Evolutionary conservation across 2,329 filamentous ascomycete genomes (phyloP), one percentile per base, ranked within the genome.

Genomic region (Xylaria sp.): DNA sequence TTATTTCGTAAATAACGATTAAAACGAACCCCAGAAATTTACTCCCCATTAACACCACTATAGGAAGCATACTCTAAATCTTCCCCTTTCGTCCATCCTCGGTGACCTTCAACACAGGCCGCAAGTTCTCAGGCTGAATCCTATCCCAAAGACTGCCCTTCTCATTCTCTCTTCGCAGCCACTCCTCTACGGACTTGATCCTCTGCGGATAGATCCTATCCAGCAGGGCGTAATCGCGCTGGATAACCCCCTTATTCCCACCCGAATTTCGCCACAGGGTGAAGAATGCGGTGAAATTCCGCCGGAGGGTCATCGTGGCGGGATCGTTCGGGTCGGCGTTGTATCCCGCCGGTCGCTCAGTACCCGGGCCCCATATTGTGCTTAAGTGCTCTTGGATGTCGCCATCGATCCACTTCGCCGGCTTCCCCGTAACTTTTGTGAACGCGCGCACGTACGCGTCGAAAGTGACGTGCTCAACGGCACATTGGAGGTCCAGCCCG

Each of bases 231-330:
- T 83, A 84, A 66, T 85, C 78, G 51, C 81, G 75, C 60, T 70
- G 69, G 1, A 83, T 65, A 4, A 84, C 63, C 0, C 78, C 79
- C 27, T 71, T 68, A 54, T 81, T 80, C 0, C 73, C 74, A 0
- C 76, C 77, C 1, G 78, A 78, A 55, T 76, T 54, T 46, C 72
- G 76, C 74, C 77, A 85, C 54, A 79, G 60, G 57, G 77, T 80
- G 79, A 81, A 85, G 65, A 81, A 85, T 0, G 77, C 81, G 0
- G 77, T 78, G 64, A 85, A 85, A 65, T 85, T 85, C 46, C 81
- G 69, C 33, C 71, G 70, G 4, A 80, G 57, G 1, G 68, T 81
- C 76, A 78, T 75, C 3, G 70, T 73, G 1, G 71, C 72, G 3
- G 73, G 67, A 25, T 76, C 73, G 0, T 23, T 48, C 3, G 60